phyloP scores from a whole-genome alignment of 2,329 filamentous ascomycete species.

The Pseudogymnoascus sp. region DNA sequence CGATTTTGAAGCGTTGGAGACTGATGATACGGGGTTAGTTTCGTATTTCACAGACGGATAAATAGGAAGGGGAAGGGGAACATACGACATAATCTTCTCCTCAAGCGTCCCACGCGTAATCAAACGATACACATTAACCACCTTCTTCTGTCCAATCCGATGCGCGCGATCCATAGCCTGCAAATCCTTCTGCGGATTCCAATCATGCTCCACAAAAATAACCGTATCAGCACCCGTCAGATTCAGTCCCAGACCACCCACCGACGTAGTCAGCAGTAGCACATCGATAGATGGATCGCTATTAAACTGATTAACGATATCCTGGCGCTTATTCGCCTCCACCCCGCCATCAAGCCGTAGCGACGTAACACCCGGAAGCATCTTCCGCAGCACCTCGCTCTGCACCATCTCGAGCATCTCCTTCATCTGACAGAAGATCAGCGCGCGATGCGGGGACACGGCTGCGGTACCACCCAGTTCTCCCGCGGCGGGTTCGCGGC shows the following conservation, averaged over 20 bases:
- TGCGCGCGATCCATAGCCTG: slow-evolving; percentile 99
- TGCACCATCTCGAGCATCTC: slow-evolving; percentile 99
- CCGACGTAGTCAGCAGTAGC: slow-evolving; percentile 84
- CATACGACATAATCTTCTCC: slow-evolving; percentile 86
- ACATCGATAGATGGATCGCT: slow-evolving; percentile 95
- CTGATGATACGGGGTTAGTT: slow-evolving; percentile 35
- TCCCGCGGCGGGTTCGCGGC: slow-evolving; percentile 50
- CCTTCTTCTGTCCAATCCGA: slow-evolving; percentile 98
- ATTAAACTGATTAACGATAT: slow-evolving; percentile 98
- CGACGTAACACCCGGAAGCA: slow-evolving; percentile 88
- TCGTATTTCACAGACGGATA: background rate
- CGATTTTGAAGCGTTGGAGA: slow-evolving; percentile 98
- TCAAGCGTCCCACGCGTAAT: slow-evolving; percentile 93
- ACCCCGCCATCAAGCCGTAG: slow-evolving; percentile 90
- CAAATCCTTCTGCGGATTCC: slow-evolving; percentile 97
- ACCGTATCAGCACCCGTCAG: slow-evolving; percentile 95
- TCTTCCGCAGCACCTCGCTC: slow-evolving; percentile 77
- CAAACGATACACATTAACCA: slow-evolving; percentile 95
- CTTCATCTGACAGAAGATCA: slow-evolving; percentile 99
- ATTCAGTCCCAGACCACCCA: slow-evolving; percentile 89
- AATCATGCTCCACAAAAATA: slow-evolving; percentile 98
- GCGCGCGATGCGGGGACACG: slow-evolving; percentile 89
- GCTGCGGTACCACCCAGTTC: slow-evolving; percentile 52
- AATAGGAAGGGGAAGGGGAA: slow-evolving; percentile 27
- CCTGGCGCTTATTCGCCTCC: slow-evolving; percentile 86